These are phyloP conservation scores for Quercus variabilis DNA, from an alignment of 306 rosid genomes.

Conservation along the genomic window DNA sequence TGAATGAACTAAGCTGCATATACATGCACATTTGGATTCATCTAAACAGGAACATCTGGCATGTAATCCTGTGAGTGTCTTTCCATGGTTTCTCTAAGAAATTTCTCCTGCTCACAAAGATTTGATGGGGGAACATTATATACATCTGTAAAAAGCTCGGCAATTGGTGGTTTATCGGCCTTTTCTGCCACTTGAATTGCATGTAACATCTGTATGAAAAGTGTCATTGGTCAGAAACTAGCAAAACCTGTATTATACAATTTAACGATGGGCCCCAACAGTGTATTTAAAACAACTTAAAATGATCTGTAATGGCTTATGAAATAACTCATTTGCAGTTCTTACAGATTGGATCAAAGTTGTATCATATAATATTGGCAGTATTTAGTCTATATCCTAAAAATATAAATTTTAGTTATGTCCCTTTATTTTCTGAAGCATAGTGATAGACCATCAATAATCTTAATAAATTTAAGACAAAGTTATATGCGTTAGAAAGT, in stretches of 20 bases:
- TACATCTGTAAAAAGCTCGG: constrained; percentile 71
- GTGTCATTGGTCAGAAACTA: background rate
- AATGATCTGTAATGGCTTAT: background rate
- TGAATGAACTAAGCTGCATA: background rate
- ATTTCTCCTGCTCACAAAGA: constrained; percentile 73
- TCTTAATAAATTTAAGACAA: no score
- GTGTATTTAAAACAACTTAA: background rate
- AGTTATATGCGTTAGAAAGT: background rate
- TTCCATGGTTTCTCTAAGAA: constrained; percentile 55
- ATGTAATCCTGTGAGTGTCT: constrained; percentile 64
- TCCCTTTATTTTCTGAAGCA: background rate
- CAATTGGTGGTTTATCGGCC: constrained; percentile 64
- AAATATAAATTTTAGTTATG: background rate
- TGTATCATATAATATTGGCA: background rate
- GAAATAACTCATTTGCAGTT: background rate
- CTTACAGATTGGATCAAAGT: background rate
- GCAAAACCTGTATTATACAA: background rate
- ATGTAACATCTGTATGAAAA: constrained; percentile 55
- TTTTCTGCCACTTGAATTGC: constrained; percentile 88
- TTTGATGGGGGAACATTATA: constrained; percentile 70
- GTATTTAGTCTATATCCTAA: background rate
- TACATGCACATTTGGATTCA: background rate
- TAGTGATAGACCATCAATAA: no score
- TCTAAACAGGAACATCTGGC: constrained; percentile 44
- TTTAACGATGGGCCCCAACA: background rate